Evolutionary conservation across 2,329 filamentous ascomycete genomes (phyloP).

Genomic region (Trichoderma harzianum): DNA sequence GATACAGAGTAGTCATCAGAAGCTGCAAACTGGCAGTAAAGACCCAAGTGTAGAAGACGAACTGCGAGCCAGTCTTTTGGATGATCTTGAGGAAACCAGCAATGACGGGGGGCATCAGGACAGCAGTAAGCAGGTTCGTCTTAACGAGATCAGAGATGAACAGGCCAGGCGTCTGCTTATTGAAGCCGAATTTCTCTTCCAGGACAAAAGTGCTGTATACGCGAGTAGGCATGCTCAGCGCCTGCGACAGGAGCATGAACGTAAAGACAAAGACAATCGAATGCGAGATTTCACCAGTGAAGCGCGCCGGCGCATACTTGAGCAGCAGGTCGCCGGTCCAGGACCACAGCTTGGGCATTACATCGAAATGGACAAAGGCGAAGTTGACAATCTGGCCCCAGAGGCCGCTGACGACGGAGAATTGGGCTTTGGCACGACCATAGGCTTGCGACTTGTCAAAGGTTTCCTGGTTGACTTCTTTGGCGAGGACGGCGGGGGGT

Average conservation of each 20-base stretch:
- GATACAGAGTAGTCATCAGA: conserved; percentile 94
- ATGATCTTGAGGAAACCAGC: conserved; percentile 92
- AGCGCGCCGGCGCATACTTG: conserved; percentile 69
- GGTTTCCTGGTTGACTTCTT: conserved; percentile 83
- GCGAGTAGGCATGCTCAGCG: conserved; percentile 73
- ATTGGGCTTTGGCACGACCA: conserved; percentile 92
- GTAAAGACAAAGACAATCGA: conserved; percentile 88
- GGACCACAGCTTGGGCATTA: conserved; percentile 87
- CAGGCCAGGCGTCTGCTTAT: conserved; percentile 89
- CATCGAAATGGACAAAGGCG: conserved; percentile 83
- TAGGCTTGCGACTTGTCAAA: conserved; percentile 97
- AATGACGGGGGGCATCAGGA: conserved; percentile 81
- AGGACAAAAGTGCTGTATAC: conserved; percentile 95
- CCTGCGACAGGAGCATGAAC: conserved; percentile 78
- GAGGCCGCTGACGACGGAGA: conserved; percentile 74
- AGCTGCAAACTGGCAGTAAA: conserved; percentile 88
- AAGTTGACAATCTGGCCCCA: conserved; percentile 87
- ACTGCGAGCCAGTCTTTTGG: conserved; percentile 85
- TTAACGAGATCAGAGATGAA: conserved; percentile 92
- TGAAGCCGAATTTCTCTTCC: conserved; percentile 97
- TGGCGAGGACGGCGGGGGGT: conserved; percentile 80
- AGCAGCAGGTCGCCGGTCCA: conserved; percentile 73
- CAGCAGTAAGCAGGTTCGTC: conserved; percentile 75
- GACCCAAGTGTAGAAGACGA: conserved; percentile 98
- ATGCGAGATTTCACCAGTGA: conserved; percentile 89